A percentile compares a stretch with the other conserved stretches of the same genome.
These are phyloP conservation scores for Meripilus lineatus DNA, from an alignment of 1,284 basidiomycete species.

Conservation along the genomic window DNA sequence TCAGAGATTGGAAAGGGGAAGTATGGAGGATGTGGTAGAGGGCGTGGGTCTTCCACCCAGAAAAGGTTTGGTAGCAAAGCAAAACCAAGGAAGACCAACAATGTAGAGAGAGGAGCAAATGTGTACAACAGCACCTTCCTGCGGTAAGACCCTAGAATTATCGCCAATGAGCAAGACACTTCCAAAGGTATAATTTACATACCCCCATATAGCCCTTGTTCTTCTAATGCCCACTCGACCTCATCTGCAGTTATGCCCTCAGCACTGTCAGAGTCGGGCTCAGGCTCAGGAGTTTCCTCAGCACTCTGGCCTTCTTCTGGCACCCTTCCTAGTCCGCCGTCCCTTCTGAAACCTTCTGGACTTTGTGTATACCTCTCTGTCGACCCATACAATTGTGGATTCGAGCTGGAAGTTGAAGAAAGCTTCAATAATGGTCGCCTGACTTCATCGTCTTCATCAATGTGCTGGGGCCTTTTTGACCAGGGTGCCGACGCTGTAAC, in stretches of 20 bases:
- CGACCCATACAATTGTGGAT: slow-evolving; percentile 2
- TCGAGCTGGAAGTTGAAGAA: background rate
- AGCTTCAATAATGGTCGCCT: background rate
- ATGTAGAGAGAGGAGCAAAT: slow-evolving; percentile 49
- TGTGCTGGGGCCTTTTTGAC: no score
- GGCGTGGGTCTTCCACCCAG: slow-evolving; percentile 34
- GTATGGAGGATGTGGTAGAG: slow-evolving; percentile 38
- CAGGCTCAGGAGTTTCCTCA: slow-evolving; percentile 39
- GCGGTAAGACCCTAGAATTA: slow-evolving; percentile 52
- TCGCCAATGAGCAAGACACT: background rate
- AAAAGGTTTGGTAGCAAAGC: slow-evolving; percentile 42
- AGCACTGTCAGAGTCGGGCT: slow-evolving; percentile 45
- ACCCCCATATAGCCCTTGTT: slow-evolving; percentile 5
- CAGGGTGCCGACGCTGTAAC: no score
- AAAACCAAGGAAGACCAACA: slow-evolving; percentile 43
- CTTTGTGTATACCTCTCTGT: background rate
- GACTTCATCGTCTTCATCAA: background rate
- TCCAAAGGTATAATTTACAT: background rate
- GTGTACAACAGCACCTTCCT: slow-evolving; percentile 47
- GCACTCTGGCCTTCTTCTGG: slow-evolving; percentile 41
- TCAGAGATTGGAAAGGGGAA: slow-evolving; percentile 59
- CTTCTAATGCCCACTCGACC: slow-evolving; percentile 13
- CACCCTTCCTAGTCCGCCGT: slow-evolving; percentile 3
- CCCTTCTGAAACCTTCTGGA: slow-evolving; percentile 2
- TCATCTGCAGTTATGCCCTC: slow-evolving; percentile 31